Evolutionary conservation across 2,329 filamentous ascomycete genomes (phyloP).

Genomic region (Furcasterigmium furcatum): DNA sequence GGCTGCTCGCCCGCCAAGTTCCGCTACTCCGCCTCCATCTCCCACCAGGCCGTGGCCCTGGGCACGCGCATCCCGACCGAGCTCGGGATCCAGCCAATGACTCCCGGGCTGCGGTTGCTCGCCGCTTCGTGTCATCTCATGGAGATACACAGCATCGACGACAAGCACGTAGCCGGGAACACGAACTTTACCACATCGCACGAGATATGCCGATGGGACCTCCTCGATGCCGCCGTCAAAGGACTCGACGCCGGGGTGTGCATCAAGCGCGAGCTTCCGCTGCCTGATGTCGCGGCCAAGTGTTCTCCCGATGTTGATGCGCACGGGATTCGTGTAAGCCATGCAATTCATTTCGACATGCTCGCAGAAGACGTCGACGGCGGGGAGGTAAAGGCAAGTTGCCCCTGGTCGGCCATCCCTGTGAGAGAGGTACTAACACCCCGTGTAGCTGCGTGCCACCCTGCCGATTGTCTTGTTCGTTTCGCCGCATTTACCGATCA

Average conservation of each 20-base stretch:
- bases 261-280: background rate
- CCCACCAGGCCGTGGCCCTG: constrained; percentile 5
- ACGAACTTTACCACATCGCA: background rate
- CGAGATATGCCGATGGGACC: background rate
- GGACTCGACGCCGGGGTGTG: background rate
- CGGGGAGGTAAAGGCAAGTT: background rate
- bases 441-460: background rate
- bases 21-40: background rate
- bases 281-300: background rate
- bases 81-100: constrained; percentile 1
- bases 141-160: constrained; percentile 1
- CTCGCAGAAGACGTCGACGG: background rate
- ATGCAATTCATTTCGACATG: constrained; percentile 1
- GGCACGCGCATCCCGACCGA: constrained; percentile 1
- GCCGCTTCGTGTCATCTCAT: background rate
- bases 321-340: constrained; percentile 1
- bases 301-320: constrained; percentile 3
- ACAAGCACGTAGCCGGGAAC: background rate
- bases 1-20: background rate
- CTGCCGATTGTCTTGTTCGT: constrained; percentile 3
- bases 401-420: background rate
- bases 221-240: background rate
- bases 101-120: background rate
- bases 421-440: background rate
- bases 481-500: constrained; percentile 3